Percentiles rank a stretch among this genome's conserved stretches.
These are phyloP conservation scores for Peniophora sp. DNA, from an alignment of 1,284 basidiomycete species.

Conservation along the genomic window DNA sequence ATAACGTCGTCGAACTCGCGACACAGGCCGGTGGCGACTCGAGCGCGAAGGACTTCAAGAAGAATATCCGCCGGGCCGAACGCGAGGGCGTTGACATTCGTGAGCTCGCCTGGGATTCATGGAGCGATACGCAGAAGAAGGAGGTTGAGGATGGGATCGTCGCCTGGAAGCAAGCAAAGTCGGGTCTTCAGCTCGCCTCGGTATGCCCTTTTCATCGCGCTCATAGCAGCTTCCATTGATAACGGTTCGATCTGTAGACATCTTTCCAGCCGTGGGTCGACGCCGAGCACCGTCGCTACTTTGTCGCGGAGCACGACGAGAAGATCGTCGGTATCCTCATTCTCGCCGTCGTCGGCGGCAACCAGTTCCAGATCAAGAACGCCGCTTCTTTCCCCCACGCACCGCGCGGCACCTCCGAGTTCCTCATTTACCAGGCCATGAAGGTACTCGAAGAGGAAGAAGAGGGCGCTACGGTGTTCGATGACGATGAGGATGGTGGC, in stretches of 20 bases:
- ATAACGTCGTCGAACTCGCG: slow-evolving; percentile 1
- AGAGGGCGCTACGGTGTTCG: neutral
- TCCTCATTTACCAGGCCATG: slow-evolving; percentile 33
- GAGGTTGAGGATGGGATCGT: slow-evolving; percentile 30
- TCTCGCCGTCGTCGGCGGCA: slow-evolving; percentile 28
- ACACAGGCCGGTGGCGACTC: slow-evolving; percentile 6
- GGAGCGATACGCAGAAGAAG: slow-evolving; percentile 25
- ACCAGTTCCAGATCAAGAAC: slow-evolving; percentile 38
- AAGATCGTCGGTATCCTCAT: slow-evolving; percentile 32
- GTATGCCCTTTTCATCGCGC: slow-evolving; percentile 12
- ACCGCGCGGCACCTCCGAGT: slow-evolving; percentile 38
- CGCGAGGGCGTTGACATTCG: slow-evolving; percentile 26
- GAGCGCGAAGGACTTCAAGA: slow-evolving; percentile 36
- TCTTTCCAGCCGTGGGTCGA: slow-evolving; percentile 37
- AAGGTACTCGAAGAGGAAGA: slow-evolving; percentile 25
- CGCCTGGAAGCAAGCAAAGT: slow-evolving; percentile 29
- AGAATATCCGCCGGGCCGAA: slow-evolving; percentile 34
- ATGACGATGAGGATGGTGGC: slow-evolving; percentile 2
- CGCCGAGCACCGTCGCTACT: slow-evolving; percentile 33
- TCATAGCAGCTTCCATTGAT: neutral
- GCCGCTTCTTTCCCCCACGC: slow-evolving; percentile 35
- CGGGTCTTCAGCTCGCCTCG: slow-evolving; percentile 33
- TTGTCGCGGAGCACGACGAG: slow-evolving; percentile 27
- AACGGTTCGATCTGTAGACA: slow-evolving; percentile 16
- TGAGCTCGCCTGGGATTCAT: slow-evolving; percentile 22